Base-by-base conservation (phyloP, 2,329 filamentous ascomycete genomes). In the Waltergamsia citrina region DNA sequence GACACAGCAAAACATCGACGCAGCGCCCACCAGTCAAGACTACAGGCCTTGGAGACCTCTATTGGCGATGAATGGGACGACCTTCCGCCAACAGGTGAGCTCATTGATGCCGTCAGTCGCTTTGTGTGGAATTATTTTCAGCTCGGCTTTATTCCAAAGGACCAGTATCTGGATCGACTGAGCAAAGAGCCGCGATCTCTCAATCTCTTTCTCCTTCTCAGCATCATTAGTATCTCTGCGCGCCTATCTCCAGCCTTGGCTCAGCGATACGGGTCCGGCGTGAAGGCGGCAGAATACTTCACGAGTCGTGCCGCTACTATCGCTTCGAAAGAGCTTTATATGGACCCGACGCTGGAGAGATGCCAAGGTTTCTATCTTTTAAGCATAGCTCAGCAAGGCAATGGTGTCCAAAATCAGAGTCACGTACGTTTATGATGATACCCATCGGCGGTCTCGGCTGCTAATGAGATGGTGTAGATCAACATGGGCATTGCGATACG, bases 331-430 rank as follows among this genome's bases (percentile, higher is more conserved):
- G 69, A 74, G 42, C 51, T 75, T 15, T 74, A 74, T 43, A 54
- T 62, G 25, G 62, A 65, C 34, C 65, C 71, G 1, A 71, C 63
- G 0, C 46, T 77, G 14, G 69, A 75, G 43, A 58, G 65, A 26
- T 74, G 69, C 33, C 72, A 77, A 48, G 71, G 64, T 1, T 76
- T 76, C 39, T 75, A 74, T 41, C 51, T 77, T 4, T 53, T 77
- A 12, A 73, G 69, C 43, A 67, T 77, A 35, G 70, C 71, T 5
- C 71, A 77, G 41, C 71, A 75, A 45, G 70, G 70, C 11, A 71
- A 65, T 34, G 71, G 68, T 0, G 53, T 67, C 41, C 65, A 61
- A 26, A 69, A 71, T 33, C 59, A 57, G 34, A 75, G 71, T 49
- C 71, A 69, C 42, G 70, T 74, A 48, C 45, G 69, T 55, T 15